Evolutionary conservation across 2,329 filamentous ascomycete species (phyloP), one percentile per base, ranked within the genome.

Genomic region (Sporothrix pallida): DNA sequence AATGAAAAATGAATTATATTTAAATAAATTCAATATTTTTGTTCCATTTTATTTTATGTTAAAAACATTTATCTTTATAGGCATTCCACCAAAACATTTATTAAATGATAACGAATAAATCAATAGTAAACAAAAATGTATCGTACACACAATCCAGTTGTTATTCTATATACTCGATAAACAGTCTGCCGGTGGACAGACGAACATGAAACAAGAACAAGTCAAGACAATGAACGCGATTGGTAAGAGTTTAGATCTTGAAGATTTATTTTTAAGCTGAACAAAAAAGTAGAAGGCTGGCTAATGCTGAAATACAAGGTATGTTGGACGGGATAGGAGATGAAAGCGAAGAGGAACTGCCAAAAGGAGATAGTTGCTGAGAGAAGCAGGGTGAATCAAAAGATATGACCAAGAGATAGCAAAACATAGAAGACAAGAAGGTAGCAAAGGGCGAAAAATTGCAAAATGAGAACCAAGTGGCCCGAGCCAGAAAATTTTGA

Each of bases 301-400:
- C 20, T 72, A 20, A 72, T 52, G 67, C 56, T 73, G 9, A 58
- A 69, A 44, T 48, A 48, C 20, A 48, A 67, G 20, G 62, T 67
- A 26, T 26, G 10, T 13, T 1, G 12, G 48, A 26, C 1, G 5
- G 44, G 46, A 26, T 37, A 37, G 4, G 56, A 54, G 10, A 31
- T 37, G 6, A 52, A 52, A 52, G 48, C 31, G 5, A 37, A 7
- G 48, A 58, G 31, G 8, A 62, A 68, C 2, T 44, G 62, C 20
- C 20, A 58, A 31, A 2, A 9, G 20, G 52, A 8, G 20, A 46
- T 44, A 15, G 17, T 9, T 15, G 13, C 42, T 7, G 17, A 44
- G 12, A 42, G 15, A 37, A 63, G 17, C 6, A 44, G 44, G 26
- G 60, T 10, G 26, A 65, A 54, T 42, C 23, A 46, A 44, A 17